Base-by-base conservation (phyloP, 352 stramenopile genomes). In the Blastocystis sp. region DNA sequence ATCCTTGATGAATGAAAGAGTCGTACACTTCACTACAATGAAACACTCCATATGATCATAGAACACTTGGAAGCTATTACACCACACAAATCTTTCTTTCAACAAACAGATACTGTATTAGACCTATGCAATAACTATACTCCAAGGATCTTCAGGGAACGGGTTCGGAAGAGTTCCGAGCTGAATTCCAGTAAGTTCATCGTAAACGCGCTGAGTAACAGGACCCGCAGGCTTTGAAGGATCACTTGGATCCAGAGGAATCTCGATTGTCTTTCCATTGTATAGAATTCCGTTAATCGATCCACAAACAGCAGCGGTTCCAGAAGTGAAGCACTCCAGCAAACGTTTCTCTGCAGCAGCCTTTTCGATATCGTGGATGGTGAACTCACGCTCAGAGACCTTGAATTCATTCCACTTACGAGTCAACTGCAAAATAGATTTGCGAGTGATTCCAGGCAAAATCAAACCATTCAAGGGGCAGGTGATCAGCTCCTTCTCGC, bases 381-480 rank as follows among this genome's bases (percentile, higher is more conserved):
- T 98, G 63, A 98, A 93, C 89, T 95, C 94, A 53, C 92, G 92
- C 92, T 99, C 97, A 5, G 92, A 93, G 39, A 98, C 96, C 80
- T 98, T 95, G 91, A 97, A 96, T 87, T 96, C 94, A 79, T 93
- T 93, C 95, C 95, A 98, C 80, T 93, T 91, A 64, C 93, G 92
- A 6, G 95, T 92, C 23, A 98, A 92, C 62, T 96, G 92, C 73
- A 99, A 90, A 89, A 99, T 97, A 69, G 94, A 98, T 90, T 97
- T 93, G 56, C 97, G 92, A 8, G 97, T 98, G 41, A 99, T 96
- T 41, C 97, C 97, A 4, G 97, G 95, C 15, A 99, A 92, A 84
- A 99, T 99, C 90, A 98, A 95, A 15, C 96, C 96, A 29, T 94
- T 92, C 29, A 99, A 93, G 23, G 97, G 95, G 18, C 96, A 93